Evolutionary conservation across 2,329 filamentous ascomycete genomes (phyloP), one percentile per base, ranked within the genome.

Genomic region (Colletotrichum costaricense): DNA sequence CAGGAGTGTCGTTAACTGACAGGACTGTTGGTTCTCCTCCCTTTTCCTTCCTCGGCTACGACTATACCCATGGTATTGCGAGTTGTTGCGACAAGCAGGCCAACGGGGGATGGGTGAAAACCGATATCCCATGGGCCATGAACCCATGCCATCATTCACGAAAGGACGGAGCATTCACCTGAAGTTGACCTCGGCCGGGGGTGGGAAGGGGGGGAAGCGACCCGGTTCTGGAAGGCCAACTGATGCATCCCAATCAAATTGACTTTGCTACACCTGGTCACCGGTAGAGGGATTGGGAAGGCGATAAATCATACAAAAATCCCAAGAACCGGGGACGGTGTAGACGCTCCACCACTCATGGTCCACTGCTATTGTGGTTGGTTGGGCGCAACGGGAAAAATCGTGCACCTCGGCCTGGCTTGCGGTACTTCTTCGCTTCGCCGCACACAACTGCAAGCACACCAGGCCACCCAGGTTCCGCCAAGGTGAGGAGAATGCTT

Each of bases 231-330:
- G 59, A 52, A 33, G 38, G 38, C 19, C 26, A 14, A 63, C 19
- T 33, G 67, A 26, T 46, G 57, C 58, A 69, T 72, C 59, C 57
- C 52, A 72, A 72, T 72, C 69, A 64, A 68, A 64, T 54, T 16
- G 30, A 22, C 49, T 67, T 38, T 28, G 38, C 59, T 55, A 54
- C 69, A 69, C 69, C 69, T 55, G 65, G 69, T 69, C 69, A 64
- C 69, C 65, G 69, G 69, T 72, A 38, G 63, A 69, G 46, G 59
- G 11, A 69, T 69, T 72, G 38, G 69, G 69, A 72, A 72, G 69
- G 62, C 67, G 65, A 55, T 56, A 19, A 42, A n/a, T 46, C 9
- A 24, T 6, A 30, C 46, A 30, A 59, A 52, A 38, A 63, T 68
- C 65, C 59, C 69, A 60, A 72, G 69, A 72, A 72, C 69, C 69